Conservation (phyloP, 495 filamentous ascomycete species). For the Xanthoparmelia taractica region DNA sequence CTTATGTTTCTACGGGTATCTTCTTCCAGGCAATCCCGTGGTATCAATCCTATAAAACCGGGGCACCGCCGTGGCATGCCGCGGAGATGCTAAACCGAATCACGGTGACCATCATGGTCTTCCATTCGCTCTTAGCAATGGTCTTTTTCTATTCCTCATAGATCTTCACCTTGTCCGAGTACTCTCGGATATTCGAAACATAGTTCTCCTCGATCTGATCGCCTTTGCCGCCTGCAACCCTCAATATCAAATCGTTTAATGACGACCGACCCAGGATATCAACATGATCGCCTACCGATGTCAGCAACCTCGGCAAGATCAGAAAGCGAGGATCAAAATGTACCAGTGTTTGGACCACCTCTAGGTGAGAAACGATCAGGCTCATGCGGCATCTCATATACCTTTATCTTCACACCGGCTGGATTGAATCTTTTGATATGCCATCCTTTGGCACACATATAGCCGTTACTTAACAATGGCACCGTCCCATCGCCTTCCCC, state of each 20-base stretch:
- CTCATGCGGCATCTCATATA: conserved; percentile 93
- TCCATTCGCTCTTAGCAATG: neutral
- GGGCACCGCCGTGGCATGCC: no score
- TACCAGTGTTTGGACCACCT: conserved; percentile 87
- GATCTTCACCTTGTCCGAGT: conserved; percentile 72
- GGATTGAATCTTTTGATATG: conserved; percentile 86
- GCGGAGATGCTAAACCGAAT: neutral
- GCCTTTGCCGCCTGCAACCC: conserved; percentile 82
- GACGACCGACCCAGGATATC: conserved; percentile 86
- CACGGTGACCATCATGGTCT: neutral
- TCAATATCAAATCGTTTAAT: conserved; percentile 83
- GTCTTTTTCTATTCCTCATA: conserved; percentile 48
- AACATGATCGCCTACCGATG: conserved; percentile 69
- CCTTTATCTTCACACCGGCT: conserved; percentile 67
- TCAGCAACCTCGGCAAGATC: neutral
- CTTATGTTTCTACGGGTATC: neutral
- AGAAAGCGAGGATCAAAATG: conserved; percentile 9
- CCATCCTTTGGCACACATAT: conserved; percentile 97
- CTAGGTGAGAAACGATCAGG: conserved; percentile 85
- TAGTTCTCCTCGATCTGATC: conserved; percentile 70
- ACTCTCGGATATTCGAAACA: conserved; percentile 70
- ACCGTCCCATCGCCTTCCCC: conserved; percentile 96
- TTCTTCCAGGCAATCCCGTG: neutral
- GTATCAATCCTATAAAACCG: no score
- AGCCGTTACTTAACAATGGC: conserved; percentile 76